Percentiles rank a stretch among this genome's conserved stretches.
Conservation (phyloP, 768 basidiomycete species). For the Xerocomus spinulosus region DNA sequence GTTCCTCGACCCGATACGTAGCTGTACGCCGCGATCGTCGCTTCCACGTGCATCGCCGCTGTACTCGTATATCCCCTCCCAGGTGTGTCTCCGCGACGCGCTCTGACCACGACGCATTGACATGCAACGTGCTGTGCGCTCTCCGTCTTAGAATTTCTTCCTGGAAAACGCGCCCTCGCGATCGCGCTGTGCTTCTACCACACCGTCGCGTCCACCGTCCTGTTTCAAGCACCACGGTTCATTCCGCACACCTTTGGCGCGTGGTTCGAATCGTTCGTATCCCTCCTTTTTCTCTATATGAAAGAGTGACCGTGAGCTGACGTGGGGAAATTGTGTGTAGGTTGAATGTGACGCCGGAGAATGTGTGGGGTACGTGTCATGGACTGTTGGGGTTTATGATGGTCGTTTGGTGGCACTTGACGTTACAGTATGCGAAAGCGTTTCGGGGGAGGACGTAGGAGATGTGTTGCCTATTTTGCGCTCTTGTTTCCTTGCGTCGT, state of each 20-base stretch:
- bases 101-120: background rate
- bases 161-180: conserved; percentile 79
- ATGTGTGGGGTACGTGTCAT: conserved; percentile 67
- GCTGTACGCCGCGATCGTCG: conserved; percentile 64
- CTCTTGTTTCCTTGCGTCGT: too few species aligned
- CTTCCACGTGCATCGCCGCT: conserved; percentile 56
- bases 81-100: conserved; percentile 39
- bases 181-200: conserved; percentile 77
- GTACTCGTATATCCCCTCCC: conserved; percentile 69
- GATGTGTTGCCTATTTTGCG: background rate
- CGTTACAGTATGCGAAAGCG: conserved; percentile 48
- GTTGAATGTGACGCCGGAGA: conserved; percentile 61
- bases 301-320: background rate
- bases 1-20: conserved; percentile 24
- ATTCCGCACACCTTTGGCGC: conserved; percentile 69
- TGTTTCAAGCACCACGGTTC: conserved; percentile 74
- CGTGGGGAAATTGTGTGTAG: background rate
- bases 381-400: conserved; percentile 68
- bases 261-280: conserved; percentile 54
- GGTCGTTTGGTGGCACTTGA: conserved; percentile 80
- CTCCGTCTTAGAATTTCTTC: conserved; percentile 59
- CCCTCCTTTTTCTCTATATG: background rate
- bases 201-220: conserved; percentile 62
- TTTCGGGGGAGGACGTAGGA: conserved; percentile 24
- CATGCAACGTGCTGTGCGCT: background rate